Conservation (phyloP, 1,284 basidiomycete species). For the Moesziomyces parantarcticus region DNA sequence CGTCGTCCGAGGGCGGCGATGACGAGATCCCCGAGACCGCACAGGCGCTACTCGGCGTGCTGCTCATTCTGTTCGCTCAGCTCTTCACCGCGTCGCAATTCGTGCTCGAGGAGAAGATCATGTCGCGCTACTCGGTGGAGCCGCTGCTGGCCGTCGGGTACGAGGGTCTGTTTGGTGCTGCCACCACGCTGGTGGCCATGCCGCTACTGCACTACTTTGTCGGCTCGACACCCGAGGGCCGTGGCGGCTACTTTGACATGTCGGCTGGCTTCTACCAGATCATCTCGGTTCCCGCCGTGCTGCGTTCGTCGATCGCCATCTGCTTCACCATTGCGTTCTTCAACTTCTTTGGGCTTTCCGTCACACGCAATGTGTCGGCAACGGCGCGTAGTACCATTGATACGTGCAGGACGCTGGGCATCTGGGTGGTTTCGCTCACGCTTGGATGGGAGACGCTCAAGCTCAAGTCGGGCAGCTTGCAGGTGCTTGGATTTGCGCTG, state of each 20-base stretch:
- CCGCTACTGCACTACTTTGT: slow-evolving; percentile 75
- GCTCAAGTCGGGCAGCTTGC: slow-evolving; percentile 84
- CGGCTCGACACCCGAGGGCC: slow-evolving; percentile 71
- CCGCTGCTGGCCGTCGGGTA: slow-evolving; percentile 93
- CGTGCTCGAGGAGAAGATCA: slow-evolving; percentile 85
- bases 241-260: slow-evolving; percentile 89
- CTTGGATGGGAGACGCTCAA: slow-evolving; percentile 89
- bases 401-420: slow-evolving; percentile 92
- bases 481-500: slow-evolving; percentile 87
- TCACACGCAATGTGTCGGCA: slow-evolving; percentile 74
- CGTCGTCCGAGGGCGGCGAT: slow-evolving; percentile 28
- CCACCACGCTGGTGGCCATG: slow-evolving; percentile 80
- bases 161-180: slow-evolving; percentile 90
- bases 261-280: slow-evolving; percentile 90
- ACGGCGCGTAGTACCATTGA: slow-evolving; percentile 77
- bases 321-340: slow-evolving; percentile 80
- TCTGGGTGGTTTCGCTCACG: slow-evolving; percentile 71
- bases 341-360: slow-evolving; percentile 94
- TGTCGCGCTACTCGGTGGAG: slow-evolving; percentile 84
- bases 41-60: slow-evolving; percentile 74
- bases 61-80: slow-evolving; percentile 95
- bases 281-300: slow-evolving; percentile 80
- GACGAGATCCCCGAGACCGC: slow-evolving; percentile 54
- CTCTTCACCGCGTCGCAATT: slow-evolving; percentile 92
- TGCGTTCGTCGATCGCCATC: slow-evolving; percentile 78